Base-by-base conservation (phyloP, 2,329 filamentous ascomycete genomes). In the Metarhizium album region DNA sequence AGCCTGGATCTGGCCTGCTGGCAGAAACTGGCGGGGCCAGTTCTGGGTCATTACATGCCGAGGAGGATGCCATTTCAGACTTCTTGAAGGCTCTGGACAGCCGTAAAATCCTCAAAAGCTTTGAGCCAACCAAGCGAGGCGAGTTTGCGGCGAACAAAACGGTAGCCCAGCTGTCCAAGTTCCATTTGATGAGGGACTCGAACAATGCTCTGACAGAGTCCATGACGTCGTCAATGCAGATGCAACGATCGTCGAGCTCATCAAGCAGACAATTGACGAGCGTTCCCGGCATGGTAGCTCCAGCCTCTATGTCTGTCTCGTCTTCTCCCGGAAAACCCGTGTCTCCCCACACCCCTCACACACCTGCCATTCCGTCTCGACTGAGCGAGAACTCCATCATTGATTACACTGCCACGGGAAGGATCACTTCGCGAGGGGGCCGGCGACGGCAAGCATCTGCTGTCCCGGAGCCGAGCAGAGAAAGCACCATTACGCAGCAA, bases 1-100 rank as follows among this genome's bases (percentile, higher is more conserved):
- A 84, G 57, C 89, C 87, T 42, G 87, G 86, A 7, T 95, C 90
- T 2, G 89, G 86, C 2, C 72, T 93, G 27, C 74, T 95, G 47
- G 81, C 87, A 29, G 89, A 86, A 55, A 76, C 77, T 24, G 84
- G 80, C 9, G 82, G 75, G 2, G 73, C 84, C 63, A 74, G 83
- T 74, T 74, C 87, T 62, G 74, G 87, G 5, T 84, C 81, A 2
- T 72, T 84, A 45, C 79, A 82, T 54, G 76, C 84, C 0, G 91
- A 97, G 58, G 90, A 95, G 60, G 88, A 95, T 59, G 90, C 93
- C 56, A 95, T 98, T 40, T 89, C 87, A 0, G 90, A 94, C 48
- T 98, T 97, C 59, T 71, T 98, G 54, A 94, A 94, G 60, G 78
- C 89, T 54, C 75, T 98, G 6, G 91, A 97, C 53, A 84, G 82